Evolutionary conservation across 305 asterid genomes (phyloP), one percentile per base, ranked within the genome.

Genomic region (Nicotiana rustica): DNA sequence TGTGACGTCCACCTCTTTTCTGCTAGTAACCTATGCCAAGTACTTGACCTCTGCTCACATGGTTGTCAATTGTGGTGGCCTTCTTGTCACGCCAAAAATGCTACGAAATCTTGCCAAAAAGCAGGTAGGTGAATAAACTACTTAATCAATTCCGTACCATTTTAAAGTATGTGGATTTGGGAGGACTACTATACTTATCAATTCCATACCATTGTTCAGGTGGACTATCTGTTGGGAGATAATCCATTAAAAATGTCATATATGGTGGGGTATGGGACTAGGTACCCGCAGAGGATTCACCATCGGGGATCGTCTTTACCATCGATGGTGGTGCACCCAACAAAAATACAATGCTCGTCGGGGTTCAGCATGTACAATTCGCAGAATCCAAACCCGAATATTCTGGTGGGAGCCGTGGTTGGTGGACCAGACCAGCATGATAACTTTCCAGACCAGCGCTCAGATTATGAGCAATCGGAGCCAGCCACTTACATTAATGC

Each of bases 401-500:
- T 91, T 66, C 79, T 90, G n/a, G 85, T 82, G 6, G 99, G 99
- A 3, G 99, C 98, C 0, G 85, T 95, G 0, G 99, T 95, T 0
- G 99, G 99, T 0, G 99, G 98, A 15, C 99, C 99, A 0, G 99
- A 95, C 71, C 91, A 88, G 78, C 85, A 89, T 4, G 98, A 94
- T 19, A 87, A 89, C 10, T 95, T 95, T 89, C 96, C 97, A 0
- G 98, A 95, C 67, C 87, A 90, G 66, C 91, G 97, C 73, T 88
- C 95, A 0, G 97, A 95, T 66, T 95, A 95, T 70, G 96, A 92
- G 89, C 97, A 94, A 79, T 94, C 99, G 2, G 99, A 95, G 81
- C 98, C 99, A 1, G 95, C 99, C 17, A 95, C 99, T 4, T 95
- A 95, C 84, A 94, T 94, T 77, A 95, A 95, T 61, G 99, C 99